Evolutionary conservation across 2,329 filamentous ascomycete species (phyloP), one percentile per base, ranked within the genome.

Genomic region (Fusarium sp.): DNA sequence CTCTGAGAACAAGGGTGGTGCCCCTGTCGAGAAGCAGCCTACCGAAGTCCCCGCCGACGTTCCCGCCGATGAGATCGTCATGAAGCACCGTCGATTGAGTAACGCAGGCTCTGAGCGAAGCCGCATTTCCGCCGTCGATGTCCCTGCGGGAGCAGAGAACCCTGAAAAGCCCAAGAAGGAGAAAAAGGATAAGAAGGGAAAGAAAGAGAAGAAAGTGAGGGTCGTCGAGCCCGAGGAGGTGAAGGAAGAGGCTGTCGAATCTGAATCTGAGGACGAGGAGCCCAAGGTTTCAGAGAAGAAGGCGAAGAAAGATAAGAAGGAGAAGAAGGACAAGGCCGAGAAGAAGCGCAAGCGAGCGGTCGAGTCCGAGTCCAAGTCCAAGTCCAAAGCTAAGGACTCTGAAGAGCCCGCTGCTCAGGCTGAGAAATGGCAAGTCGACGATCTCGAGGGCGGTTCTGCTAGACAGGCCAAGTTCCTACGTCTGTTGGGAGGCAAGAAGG

Each of bases 381-480:
- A 72, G 47, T 5, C 34, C 18, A 66, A 63, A 41, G 68, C 68
- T 21, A 68, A 73, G 41, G 64, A 67, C 12, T 37, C 55, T 28
- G 42, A 28, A 12, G 57, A 71, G 13, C 25, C 28, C 13, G 45
- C 45, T 14, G 61, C 66, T 32, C 63, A 72, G 57, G 76, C 75
- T 5, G 84, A 84, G 74, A 79, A 83, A 66, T 88, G 86, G 86
- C 86, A 87, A 64, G 85, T 88, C 27, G 75, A 79, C 20, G 82
- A 80, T 34, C 80, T 89, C 34, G 83, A 82, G 41, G 87, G 87
- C 32, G 86, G 84, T 23, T 71, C 79, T 20, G 80, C 80, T 50
- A 82, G 87, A 14, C 85, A 88, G 71, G 79, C 80, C 64, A 89
- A 89, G 78, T 89, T 88, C 65, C 77, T 89, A 72, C 81, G 85